These are phyloP conservation scores for Diaporthe nobilis DNA, from an alignment of 2,329 filamentous ascomycete genomes.

Conservation along the genomic window DNA sequence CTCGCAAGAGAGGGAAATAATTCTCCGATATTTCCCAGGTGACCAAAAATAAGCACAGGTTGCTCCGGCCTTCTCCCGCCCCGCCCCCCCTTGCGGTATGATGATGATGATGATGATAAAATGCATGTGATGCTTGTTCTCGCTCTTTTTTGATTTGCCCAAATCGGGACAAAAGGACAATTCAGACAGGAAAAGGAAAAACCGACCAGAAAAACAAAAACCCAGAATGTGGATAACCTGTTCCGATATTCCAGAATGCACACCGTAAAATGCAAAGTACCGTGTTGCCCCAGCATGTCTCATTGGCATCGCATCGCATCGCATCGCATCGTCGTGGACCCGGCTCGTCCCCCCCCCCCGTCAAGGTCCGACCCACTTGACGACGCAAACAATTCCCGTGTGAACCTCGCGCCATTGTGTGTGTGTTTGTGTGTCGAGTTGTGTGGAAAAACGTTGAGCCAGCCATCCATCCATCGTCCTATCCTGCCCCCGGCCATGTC, in stretches of 20 bases:
- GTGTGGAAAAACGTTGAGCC: constrained; percentile 19
- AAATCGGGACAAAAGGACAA: constrained; percentile 42
- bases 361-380: background rate
- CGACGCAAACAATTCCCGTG: constrained; percentile 1
- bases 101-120: constrained; percentile 24
- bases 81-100: constrained; percentile 16
- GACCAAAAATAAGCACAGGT: constrained; percentile 28
- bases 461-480: constrained; percentile 7
- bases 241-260: constrained; percentile 42
- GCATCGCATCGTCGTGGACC: constrained; percentile 33
- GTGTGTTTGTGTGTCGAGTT: background rate
- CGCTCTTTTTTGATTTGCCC: constrained; percentile 35
- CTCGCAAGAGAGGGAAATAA: constrained; percentile 1
- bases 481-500: constrained; percentile 15
- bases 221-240: constrained; percentile 33
- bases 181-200: constrained; percentile 42
- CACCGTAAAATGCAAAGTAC: constrained; percentile 35
- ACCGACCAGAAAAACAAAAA: constrained; percentile 40
- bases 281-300: constrained; percentile 25
- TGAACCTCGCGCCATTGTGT: constrained; percentile 11
- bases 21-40: constrained; percentile 14
- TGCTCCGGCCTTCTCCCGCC: constrained; percentile 10
- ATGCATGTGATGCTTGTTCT: constrained; percentile 33
- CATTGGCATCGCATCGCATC: constrained; percentile 31
- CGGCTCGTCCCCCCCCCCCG: background rate